A percentile compares a stretch with the other conserved stretches of the same genome.
phyloP scores from a whole-genome alignment of 768 basidiomycete genomes.

The Agrocybe praecox region DNA sequence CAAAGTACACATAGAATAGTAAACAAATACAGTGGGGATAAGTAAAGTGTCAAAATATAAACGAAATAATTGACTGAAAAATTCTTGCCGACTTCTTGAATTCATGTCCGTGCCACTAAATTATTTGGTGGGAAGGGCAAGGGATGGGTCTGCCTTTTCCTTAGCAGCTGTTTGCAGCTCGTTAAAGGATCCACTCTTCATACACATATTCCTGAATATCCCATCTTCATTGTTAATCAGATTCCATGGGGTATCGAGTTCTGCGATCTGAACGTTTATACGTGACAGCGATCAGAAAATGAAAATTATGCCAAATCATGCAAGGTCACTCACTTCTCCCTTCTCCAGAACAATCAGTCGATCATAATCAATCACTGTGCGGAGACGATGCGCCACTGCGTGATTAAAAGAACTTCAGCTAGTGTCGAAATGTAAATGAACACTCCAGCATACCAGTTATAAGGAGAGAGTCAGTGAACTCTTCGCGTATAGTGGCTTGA shows the following conservation, averaged over 20 bases:
- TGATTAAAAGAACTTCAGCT: neutral
- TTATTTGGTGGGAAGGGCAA: no score
- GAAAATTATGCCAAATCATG: neutral
- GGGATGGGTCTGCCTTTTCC: conserved; percentile 17
- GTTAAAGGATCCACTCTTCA: conserved; percentile 66
- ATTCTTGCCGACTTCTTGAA: no score
- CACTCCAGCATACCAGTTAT: conserved; percentile 59
- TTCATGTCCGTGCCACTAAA: no score
- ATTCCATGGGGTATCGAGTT: conserved; percentile 75
- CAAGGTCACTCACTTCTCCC: conserved; percentile 40
- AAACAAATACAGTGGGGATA: no score
- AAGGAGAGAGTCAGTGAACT: conserved; percentile 76
- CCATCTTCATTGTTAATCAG: conserved; percentile 65
- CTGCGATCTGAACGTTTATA: conserved; percentile 40
- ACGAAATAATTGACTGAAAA: no score
- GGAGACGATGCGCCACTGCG: conserved; percentile 71
- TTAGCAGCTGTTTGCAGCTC: conserved; percentile 64
- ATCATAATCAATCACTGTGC: conserved; percentile 83
- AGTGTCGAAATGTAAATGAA: neutral
- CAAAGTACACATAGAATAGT: no score
- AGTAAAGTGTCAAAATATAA: no score
- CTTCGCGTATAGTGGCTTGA: conserved; percentile 83
- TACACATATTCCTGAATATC: conserved; percentile 69
- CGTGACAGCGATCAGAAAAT: neutral
- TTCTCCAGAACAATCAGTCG: conserved; percentile 80